Evolutionary conservation across 2,329 filamentous ascomycete species (phyloP).

Genomic region (Claviceps paspali): DNA sequence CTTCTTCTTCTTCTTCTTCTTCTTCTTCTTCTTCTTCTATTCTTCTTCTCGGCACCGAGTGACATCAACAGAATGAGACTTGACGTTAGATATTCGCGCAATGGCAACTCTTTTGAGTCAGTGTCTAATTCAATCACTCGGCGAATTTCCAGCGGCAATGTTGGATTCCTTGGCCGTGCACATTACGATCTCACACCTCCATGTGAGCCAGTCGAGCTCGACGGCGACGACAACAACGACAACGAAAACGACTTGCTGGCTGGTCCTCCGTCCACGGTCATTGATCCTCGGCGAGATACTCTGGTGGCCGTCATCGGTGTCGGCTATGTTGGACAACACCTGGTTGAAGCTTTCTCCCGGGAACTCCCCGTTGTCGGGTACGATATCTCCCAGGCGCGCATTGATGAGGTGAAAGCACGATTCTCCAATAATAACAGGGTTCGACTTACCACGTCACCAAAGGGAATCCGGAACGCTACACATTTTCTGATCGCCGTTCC

Average conservation of each 20-base stretch:
- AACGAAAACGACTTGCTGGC: constrained; percentile 1
- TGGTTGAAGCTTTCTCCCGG: constrained; percentile 27
- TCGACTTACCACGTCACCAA: constrained; percentile 22
- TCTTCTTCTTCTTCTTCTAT: background rate
- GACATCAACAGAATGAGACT: background rate
- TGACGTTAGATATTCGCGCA: background rate
- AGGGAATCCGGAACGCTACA: constrained; percentile 25
- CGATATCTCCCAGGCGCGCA: constrained; percentile 27
- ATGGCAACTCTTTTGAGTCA: background rate
- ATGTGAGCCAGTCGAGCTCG: constrained; percentile 14
- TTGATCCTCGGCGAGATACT: constrained; percentile 11
- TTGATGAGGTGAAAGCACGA: constrained; percentile 17
- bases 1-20: background rate
- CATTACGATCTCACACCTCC: constrained; percentile 22
- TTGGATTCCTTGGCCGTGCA: constrained; percentile 8
- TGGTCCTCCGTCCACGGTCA: constrained; percentile 1
- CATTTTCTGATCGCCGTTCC: constrained; percentile 40
- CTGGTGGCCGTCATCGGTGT: constrained; percentile 34
- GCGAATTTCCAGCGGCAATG: background rate
- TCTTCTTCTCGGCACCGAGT: background rate
- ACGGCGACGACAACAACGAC: constrained; percentile 5
- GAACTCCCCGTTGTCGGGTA: constrained; percentile 30
- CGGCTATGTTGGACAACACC: constrained; percentile 36
- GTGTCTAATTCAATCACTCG: background rate
- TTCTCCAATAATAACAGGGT: constrained; percentile 15